These are phyloP conservation scores for Trichoderma virens DNA, from an alignment of 495 filamentous ascomycete species.

Conservation along the genomic window DNA sequence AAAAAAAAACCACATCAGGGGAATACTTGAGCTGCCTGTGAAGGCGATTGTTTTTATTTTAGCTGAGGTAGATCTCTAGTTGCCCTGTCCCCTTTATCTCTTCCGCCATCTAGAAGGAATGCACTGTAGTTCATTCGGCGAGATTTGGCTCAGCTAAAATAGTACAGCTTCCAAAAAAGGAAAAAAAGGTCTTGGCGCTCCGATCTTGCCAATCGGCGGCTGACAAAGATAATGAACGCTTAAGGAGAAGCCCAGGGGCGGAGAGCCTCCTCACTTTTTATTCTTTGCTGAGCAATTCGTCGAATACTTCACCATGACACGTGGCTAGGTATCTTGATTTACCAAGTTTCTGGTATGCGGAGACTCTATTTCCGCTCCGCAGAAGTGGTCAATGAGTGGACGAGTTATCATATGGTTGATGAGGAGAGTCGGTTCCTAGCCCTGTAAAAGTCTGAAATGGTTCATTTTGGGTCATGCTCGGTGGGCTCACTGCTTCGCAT, in stretches of 20 bases:
- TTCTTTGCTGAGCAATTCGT: not conserved
- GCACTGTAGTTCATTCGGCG: too few species aligned
- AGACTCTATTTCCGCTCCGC: not conserved
- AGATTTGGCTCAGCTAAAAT: not conserved
- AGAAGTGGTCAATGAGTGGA: not conserved
- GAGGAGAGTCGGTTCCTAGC: not conserved
- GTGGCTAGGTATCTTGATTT: not conserved
- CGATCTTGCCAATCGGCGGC: not conserved
- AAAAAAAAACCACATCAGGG: not conserved
- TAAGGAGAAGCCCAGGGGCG: not conserved
- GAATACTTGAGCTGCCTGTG: not conserved
- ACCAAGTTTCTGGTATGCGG: not conserved
- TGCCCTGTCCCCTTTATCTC: not conserved
- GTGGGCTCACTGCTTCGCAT: too few species aligned
- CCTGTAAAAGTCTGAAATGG: not conserved
- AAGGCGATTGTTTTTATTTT: not conserved
- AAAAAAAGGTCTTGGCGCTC: not conserved
- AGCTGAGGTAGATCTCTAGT: not conserved
- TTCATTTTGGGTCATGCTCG: not conserved
- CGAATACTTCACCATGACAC: not conserved
- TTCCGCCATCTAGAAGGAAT: not conserved
- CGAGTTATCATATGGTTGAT: not conserved
- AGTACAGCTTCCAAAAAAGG: not conserved
- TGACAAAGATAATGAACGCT: not conserved
- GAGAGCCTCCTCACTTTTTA: not conserved